Base-by-base conservation (phyloP, 805 yeast species). In the Barnettozyma sp. region DNA sequence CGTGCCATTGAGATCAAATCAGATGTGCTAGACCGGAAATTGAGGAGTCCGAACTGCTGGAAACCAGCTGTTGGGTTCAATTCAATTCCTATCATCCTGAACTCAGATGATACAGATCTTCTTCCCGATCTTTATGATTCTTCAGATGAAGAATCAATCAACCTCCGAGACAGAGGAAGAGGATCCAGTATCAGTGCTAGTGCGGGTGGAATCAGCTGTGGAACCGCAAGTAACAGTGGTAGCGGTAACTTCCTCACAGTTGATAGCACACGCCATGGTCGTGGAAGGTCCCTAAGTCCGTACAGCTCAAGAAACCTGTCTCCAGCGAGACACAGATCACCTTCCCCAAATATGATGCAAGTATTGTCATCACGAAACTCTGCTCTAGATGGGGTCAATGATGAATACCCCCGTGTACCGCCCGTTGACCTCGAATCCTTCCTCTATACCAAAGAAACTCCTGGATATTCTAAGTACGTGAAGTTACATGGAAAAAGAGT, bases 401-500 rank as follows among this genome's bases (percentile, higher is more conserved):
- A 30, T 18, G 56, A 46, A 26, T 51, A 51, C 35, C 55, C 56
- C 4, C 41, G 51, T 6, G 20, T 29, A 1, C 39, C 51, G 12
- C 40, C 43, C 4, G 34, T 46, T 7, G 33, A 30, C 2, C 24
- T 25, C 13, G 47, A 47, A 24, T 42, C 54, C 2, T 41, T 45
- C 16, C 36, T 48, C 1, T 16, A 32, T 11, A 38, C 41, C 3
- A 20, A 14, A 9, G 27, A 30, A 16, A 27, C 38, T 16, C 28
- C 38, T 2, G 18, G 35, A 11, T 44, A 27, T n/a, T 16, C 14
- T 7, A 15, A 27, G 12, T 36, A 7, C 11, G 24, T 36, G 6
- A 32, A 38, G 24, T 22, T 33, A 6, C 50, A 46, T 22, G 40
- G 45, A 5, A 58, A 61, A 25, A 63, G 87, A 48, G 68, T 70